These are phyloP conservation scores for Leishmania martiniquensis DNA, from an alignment of 208 protist genomes.

Conservation along the genomic window DNA sequence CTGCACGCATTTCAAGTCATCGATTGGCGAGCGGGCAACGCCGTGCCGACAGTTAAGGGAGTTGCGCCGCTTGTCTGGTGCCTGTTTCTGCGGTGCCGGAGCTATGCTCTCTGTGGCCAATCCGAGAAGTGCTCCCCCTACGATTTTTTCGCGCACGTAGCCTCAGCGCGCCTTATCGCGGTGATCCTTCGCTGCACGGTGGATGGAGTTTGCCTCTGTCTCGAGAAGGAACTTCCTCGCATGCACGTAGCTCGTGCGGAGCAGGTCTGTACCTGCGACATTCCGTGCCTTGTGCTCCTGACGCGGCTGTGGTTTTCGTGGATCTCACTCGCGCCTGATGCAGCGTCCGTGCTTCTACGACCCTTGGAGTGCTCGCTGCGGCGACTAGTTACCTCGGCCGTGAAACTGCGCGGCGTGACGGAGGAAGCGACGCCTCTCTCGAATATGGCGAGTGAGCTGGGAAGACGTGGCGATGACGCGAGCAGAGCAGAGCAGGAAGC, in stretches of 20 bases:
- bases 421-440: background rate
- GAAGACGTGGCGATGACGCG: background rate
- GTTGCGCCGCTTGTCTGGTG: conserved; percentile 22
- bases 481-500: background rate
- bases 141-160: conserved; percentile 6
- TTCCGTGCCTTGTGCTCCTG: conserved; percentile 26
- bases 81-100: conserved; percentile 28
- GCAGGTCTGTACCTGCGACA: conserved; percentile 20
- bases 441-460: background rate
- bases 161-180: conserved; percentile 11
- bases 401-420: conserved; percentile 12
- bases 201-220: conserved; percentile 10
- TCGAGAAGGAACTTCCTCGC: conserved; percentile 5
- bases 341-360: background rate
- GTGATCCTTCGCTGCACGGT: conserved; percentile 16
- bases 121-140: background rate
- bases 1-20: conserved; percentile 20
- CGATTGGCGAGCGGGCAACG: conserved; percentile 24
- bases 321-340: conserved; percentile 1
- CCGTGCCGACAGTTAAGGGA: conserved; percentile 16
- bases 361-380: conserved; percentile 11
- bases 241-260: conserved; percentile 26
- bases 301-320: conserved; percentile 26
- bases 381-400: conserved; percentile 8
- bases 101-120: conserved; percentile 7